Base-by-base conservation (phyloP, 1,284 basidiomycete species). In the Puccinia polysora region DNA sequence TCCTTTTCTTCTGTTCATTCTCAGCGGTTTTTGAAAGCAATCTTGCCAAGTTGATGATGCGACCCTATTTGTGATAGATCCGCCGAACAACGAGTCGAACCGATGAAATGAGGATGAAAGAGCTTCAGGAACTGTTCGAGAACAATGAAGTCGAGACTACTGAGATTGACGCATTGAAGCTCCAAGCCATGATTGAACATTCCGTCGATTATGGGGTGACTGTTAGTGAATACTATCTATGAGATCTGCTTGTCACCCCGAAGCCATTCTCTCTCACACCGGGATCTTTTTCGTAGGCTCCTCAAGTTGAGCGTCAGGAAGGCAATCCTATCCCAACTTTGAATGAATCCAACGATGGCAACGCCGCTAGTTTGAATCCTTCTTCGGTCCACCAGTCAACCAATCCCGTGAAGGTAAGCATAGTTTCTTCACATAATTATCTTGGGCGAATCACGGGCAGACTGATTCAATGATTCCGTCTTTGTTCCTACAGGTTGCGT, bases 151-250 rank as follows among this genome's bases (percentile, higher is more conserved):
- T n/a, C 34, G 28, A 2, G 30, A 43, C 28, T 32, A 56, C 23
- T 43, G 45, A 60, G 52, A 32, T 70, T 23, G 67, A 70, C n/a
- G 3, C 32, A 30, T 43, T 70, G 23, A 60, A 62, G 32, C 36
- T 7, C 14, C 43, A 50, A 52, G 67, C 67, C 2, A 70, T 14
- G 7, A 43, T 60, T 18, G 58, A 70, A 40, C 20, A 59, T 4
- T 30, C 32, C 47, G 47, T 10, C 1, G 40, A 55, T 56, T 45
- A 43, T 45, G 30, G 53, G 45, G 32, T 59, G 7, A 34, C 25
- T 14, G 36, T 69, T 28, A 20, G 52, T 32, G 0, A 20, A 59
- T 2, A 3, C 34, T 47, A 25, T 2, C 4, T n/a, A n/a, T n/a
- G n/a, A n/a, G n/a, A 43, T 38, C 20, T 40, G 30, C 23, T 38